These are phyloP conservation scores for Hericium coralloides DNA, from an alignment of 768 basidiomycete genomes.

Conservation along the genomic window DNA sequence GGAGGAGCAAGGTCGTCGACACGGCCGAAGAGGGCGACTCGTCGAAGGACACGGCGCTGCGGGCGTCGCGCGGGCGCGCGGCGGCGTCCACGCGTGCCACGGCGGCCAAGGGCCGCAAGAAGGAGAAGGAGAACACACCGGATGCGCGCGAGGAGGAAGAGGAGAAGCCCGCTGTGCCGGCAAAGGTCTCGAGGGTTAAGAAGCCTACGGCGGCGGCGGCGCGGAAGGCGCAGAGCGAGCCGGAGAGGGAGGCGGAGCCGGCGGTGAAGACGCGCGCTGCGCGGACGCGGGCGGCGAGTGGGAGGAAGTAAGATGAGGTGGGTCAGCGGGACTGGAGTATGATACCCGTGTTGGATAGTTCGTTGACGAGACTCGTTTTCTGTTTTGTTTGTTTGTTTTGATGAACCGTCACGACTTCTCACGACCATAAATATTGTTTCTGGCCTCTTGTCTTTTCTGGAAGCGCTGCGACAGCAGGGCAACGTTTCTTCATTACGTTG, in stretches of 20 bases:
- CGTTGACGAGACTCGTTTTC: no score
- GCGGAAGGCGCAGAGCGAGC: conserved; percentile 8
- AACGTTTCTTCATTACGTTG: no score
- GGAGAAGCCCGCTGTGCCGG: conserved; percentile 6
- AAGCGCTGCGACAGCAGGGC: no score
- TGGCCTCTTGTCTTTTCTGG: no score
- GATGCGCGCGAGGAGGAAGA: conserved; percentile 14
- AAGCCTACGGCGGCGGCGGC: conserved; percentile 4
- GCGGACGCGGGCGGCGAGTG: conserved; percentile 14
- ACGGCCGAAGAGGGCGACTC: conserved; percentile 1
- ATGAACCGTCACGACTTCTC: no score
- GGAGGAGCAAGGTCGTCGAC: neutral
- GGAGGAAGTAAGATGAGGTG: neutral
- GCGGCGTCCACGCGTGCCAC: conserved; percentile 6
- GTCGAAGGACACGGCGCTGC: neutral
- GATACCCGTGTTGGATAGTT: no score
- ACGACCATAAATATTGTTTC: no score
- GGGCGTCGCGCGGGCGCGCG: conserved; percentile 10
- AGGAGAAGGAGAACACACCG: conserved; percentile 28
- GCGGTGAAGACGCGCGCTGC: conserved; percentile 6
- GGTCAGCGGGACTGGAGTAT: no score
- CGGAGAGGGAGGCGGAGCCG: conserved; percentile 10
- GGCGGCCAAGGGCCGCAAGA: conserved; percentile 7
- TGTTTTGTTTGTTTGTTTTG: no score
- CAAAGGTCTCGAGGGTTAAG: conserved; percentile 1